Base-by-base conservation (phyloP, 257 asterid genomes). In the Vinca minor region DNA sequence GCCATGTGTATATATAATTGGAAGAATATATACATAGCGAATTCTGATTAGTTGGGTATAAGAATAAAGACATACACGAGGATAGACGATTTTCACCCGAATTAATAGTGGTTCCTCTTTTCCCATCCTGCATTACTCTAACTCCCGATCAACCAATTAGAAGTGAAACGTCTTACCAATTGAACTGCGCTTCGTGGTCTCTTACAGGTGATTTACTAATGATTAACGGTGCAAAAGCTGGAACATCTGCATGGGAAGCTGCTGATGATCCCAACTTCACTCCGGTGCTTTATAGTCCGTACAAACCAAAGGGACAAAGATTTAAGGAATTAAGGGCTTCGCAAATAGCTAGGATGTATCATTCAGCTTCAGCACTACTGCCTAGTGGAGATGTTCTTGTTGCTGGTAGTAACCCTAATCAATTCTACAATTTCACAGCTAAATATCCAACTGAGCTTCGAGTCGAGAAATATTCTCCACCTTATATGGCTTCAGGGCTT, bases 381-480 rank as follows among this genome's bases (percentile, higher is more conserved):
- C 95, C 93, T 0, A 83, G 79, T 14, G 96, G 94, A 1, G 63
- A 82, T n/a, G 32, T 93, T 34, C 69, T 93, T 0, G 86, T 85
- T 0, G 90, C 94, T 0, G 98, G 98, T 2, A 89, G 97, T 75
- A 93, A 93, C 71, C 79, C 97, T 0, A 80, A 93, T 55, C 73
- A 81, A 0, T 69, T 53, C 55, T 93, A 89, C 69, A 84, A 77
- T 63, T 73, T 45, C 57, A 63, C 62, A 0, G 81, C 74, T 23
- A 75, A 61, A 21, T 93, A 52, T 31, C 95, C 89, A 0, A 80
- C 97, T 0, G 97, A 93, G 4, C 65, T 89, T 26, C 63, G 85
- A 50, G 95, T 93, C 4, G 95, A 89, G 82, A 89, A 85, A 34
- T 93, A 89, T 74, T 69, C 83, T 5, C 96, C 99, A 0, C 97